phyloP scores from a whole-genome alignment of 768 basidiomycete genomes.

The Boletus patriciae region DNA sequence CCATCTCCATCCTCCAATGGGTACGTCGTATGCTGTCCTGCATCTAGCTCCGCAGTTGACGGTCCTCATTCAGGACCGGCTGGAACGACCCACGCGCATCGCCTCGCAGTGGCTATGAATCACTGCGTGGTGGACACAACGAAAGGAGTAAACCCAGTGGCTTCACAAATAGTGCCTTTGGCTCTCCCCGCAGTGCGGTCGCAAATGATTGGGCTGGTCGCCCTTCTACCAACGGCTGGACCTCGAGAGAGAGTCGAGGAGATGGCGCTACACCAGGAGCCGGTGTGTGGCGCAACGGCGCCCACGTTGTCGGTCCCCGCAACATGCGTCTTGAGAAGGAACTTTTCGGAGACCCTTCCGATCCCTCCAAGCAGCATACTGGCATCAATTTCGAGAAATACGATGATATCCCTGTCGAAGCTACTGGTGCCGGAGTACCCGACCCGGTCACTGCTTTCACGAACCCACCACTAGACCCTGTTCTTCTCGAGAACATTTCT shows the following conservation, averaged over 20 bases:
- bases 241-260: constrained; percentile 31
- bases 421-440: constrained; percentile 95
- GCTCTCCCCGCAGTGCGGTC: constrained; percentile 36
- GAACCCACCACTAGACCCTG: constrained; percentile 84
- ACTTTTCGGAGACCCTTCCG: constrained; percentile 86
- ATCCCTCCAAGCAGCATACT: constrained; percentile 87
- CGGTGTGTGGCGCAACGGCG: constrained; percentile 88
- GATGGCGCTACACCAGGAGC: constrained; percentile 41
- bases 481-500: constrained; percentile 92
- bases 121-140: constrained; percentile 43
- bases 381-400: constrained; percentile 99
- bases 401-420: constrained; percentile 99
- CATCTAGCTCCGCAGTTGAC: constrained; percentile 18
- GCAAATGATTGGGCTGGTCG: constrained; percentile 44
- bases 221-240: constrained; percentile 41
- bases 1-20: constrained; percentile 43
- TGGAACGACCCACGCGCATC: constrained; percentile 76
- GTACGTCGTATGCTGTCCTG: constrained; percentile 40
- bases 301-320: constrained; percentile 78
- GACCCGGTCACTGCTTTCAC: constrained; percentile 89
- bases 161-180: constrained; percentile 41
- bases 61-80: constrained; percentile 50
- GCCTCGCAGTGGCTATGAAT: constrained; percentile 50
- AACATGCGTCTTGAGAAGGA: constrained; percentile 94
- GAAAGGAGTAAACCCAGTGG: constrained; percentile 39